Evolutionary conservation across 257 asterid species (phyloP).

Genomic region (Henckelia pumila): DNA sequence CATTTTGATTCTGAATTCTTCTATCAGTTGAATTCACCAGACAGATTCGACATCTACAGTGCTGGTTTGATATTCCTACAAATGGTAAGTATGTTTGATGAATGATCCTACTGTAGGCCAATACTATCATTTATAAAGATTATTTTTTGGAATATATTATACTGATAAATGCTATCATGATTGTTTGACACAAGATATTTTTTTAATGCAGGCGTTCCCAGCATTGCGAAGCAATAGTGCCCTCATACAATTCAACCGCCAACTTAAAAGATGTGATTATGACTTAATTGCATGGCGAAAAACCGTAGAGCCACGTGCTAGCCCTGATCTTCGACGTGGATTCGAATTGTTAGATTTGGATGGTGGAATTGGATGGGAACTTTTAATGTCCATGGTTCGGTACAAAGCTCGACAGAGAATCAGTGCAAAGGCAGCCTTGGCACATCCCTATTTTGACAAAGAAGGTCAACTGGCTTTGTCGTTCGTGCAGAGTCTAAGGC

Average conservation of each 20-base stretch:
- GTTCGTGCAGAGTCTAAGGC: slow-evolving; percentile 79
- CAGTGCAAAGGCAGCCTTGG: slow-evolving; percentile 86
- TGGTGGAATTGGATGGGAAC: slow-evolving; percentile 95
- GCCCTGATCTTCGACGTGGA: slow-evolving; percentile 73
- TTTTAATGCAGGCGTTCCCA: slow-evolving; percentile 64
- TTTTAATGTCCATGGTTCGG: slow-evolving; percentile 82
- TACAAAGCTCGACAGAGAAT: slow-evolving; percentile 79
- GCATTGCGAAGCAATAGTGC: slow-evolving; percentile 60
- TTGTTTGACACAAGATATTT: slow-evolving; percentile 6
- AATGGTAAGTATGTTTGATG: slow-evolving; percentile 56
- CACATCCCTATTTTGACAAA: slow-evolving; percentile 88
- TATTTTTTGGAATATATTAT: neutral
- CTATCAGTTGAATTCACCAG: slow-evolving; percentile 85
- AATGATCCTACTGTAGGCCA: neutral
- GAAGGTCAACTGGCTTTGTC: slow-evolving; percentile 85
- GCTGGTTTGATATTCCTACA: slow-evolving; percentile 79
- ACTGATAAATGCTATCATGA: neutral
- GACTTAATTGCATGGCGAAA: slow-evolving; percentile 78
- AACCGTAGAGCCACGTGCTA: slow-evolving; percentile 72
- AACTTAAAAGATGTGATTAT: slow-evolving; percentile 74
- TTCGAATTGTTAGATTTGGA: slow-evolving; percentile 84
- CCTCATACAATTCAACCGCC: slow-evolving; percentile 89
- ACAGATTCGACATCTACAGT: slow-evolving; percentile 90
- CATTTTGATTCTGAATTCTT: slow-evolving; percentile 21
- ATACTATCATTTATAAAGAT: neutral